Conservation (phyloP, 495 filamentous ascomycete species). For the Pyronema omphalodes region DNA sequence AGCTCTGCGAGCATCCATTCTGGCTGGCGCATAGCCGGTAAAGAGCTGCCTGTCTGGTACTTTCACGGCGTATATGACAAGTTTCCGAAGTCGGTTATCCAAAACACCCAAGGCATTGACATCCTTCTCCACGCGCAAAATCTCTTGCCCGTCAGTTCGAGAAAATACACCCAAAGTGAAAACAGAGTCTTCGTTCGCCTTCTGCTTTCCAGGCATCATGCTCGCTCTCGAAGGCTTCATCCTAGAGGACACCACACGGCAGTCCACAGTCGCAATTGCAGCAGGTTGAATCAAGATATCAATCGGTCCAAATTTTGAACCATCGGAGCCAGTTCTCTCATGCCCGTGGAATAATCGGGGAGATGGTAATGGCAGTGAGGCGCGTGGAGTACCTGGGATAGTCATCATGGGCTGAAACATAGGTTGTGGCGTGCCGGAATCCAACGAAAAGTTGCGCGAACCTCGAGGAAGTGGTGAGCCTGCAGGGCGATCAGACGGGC, state of each 20-base stretch:
- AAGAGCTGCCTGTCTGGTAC: constrained; percentile 76
- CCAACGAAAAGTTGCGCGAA: constrained; percentile 1
- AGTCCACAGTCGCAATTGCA: constrained; percentile 67
- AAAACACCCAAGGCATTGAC: constrained; percentile 61
- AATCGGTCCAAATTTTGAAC: not conserved
- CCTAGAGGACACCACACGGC: constrained; percentile 80
- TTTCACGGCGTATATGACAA: constrained; percentile 43
- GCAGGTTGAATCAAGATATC: constrained; percentile 9
- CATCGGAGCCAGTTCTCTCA: constrained; percentile 13
- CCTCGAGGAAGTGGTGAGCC: constrained; percentile 50
- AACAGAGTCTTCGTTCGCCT: constrained; percentile 71
- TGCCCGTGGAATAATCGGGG: constrained; percentile 10
- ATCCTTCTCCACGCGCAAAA: constrained; percentile 91
- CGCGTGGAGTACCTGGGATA: constrained; percentile 11
- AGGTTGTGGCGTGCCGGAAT: not conserved
- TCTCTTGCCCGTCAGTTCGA: constrained; percentile 54
- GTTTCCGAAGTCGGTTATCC: constrained; percentile 59
- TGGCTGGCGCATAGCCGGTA: constrained; percentile 81
- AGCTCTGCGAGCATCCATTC: constrained; percentile 68
- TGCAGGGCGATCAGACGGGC: constrained; percentile 57
- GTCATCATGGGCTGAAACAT: constrained; percentile 3
- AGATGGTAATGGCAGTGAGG: constrained; percentile 10
- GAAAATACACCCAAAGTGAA: constrained; percentile 78
- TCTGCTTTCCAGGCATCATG: constrained; percentile 46
- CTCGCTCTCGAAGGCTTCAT: constrained; percentile 79